Evolutionary conservation across 257 asterid species (phyloP).

Genomic region (Lycium ferocissimum): DNA sequence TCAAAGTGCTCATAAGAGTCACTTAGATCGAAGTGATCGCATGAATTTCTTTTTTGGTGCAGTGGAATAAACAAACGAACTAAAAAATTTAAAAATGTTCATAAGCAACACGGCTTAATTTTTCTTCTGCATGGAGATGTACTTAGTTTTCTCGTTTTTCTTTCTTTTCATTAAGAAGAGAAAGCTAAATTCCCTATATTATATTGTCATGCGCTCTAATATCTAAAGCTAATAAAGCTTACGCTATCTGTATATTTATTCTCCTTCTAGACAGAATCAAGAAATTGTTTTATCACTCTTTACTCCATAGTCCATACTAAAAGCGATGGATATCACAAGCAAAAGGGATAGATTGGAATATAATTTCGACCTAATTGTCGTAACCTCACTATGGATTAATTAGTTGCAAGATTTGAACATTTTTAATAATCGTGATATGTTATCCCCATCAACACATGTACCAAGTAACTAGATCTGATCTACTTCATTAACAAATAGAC

Average conservation of each 20-base stretch:
- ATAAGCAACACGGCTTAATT: too few relatives aligned
- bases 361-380: background rate
- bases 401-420: background rate
- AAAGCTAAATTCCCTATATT: background rate
- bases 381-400: too few relatives aligned
- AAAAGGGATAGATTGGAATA: background rate
- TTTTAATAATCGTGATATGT: too few relatives aligned
- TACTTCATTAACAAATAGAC: too few relatives aligned
- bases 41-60: too few relatives aligned
- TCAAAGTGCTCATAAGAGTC: too few relatives aligned
- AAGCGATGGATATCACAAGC: background rate
- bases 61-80: too few relatives aligned
- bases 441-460: too few relatives aligned
- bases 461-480: too few relatives aligned
- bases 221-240: background rate
- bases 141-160: background rate
- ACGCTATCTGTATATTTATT: background rate
- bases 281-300: background rate
- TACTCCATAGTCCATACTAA: background rate
- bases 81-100: too few relatives aligned
- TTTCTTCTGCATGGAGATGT: too few relatives aligned
- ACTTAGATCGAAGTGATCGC: too few relatives aligned
- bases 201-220: background rate
- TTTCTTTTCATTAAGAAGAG: background rate
- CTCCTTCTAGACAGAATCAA: background rate